A percentile compares a stretch with the other conserved stretches of the same genome.
Conservation (phyloP, 2,329 filamentous ascomycete species). For the Paramyrothecium sp. region DNA sequence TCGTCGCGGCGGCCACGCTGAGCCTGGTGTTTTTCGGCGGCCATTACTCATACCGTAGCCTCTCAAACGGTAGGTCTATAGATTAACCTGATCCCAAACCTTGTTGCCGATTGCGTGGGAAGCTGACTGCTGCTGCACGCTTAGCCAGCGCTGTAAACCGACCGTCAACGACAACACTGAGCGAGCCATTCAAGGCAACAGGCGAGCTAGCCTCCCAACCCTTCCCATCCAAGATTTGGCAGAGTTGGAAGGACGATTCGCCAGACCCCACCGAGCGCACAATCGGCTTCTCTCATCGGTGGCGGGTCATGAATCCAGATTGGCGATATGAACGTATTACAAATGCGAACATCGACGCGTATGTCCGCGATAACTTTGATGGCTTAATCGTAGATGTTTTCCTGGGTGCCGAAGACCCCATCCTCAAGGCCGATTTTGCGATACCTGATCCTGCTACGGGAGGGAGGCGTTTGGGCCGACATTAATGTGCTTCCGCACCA, state of each 20-base stretch:
- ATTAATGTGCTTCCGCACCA: constrained; percentile 68
- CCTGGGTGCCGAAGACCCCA: constrained; percentile 43
- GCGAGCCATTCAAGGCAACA: background rate
- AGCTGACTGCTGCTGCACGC: background rate
- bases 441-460: constrained; percentile 61
- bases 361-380: constrained; percentile 65
- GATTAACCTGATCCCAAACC: background rate
- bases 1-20: background rate
- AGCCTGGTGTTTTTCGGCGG: background rate
- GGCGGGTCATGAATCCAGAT: constrained; percentile 18
- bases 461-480: constrained; percentile 67
- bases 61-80: background rate
- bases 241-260: constrained; percentile 27
- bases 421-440: constrained; percentile 61
- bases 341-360: constrained; percentile 21
- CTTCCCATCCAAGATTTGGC: constrained; percentile 26
- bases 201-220: background rate
- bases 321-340: constrained; percentile 27
- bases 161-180: background rate
- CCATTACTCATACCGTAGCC: background rate
- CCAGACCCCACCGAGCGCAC: constrained; percentile 23
- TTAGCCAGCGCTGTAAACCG: background rate
- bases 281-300: constrained; percentile 22
- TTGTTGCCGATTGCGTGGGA: background rate
- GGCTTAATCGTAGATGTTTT: constrained; percentile 51